Conservation (phyloP, 805 yeast species). For the Zygotorulaspora florentina region DNA sequence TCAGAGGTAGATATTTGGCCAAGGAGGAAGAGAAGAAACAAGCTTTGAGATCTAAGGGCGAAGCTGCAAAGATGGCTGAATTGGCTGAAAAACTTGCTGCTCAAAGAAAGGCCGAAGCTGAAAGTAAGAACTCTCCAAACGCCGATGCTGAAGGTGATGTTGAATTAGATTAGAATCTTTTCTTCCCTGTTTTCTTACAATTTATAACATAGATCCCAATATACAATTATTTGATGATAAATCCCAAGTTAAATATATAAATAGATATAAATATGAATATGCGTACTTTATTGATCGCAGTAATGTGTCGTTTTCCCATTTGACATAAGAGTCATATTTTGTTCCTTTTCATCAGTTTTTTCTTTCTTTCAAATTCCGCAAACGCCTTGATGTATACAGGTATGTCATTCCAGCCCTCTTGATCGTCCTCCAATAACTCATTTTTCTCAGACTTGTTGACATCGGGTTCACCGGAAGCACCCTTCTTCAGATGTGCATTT, state of each 20-base stretch:
- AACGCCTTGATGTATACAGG: slow-evolving; percentile 77
- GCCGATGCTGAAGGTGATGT: slow-evolving; percentile 41
- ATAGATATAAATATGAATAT: slow-evolving; percentile 1
- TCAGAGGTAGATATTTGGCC: slow-evolving; percentile 90
- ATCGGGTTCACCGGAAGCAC: slow-evolving; percentile 5
- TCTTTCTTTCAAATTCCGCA: slow-evolving; percentile 72
- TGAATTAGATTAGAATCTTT: slow-evolving; percentile 32
- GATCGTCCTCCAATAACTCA: slow-evolving; percentile 30
- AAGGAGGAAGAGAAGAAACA: slow-evolving; percentile 95
- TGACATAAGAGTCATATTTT: not conserved
- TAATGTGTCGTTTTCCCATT: not conserved
- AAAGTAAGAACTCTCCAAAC: slow-evolving; percentile 27
- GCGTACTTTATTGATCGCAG: not conserved
- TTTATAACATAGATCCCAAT: slow-evolving; percentile 11
- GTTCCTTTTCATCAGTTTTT: slow-evolving; percentile 39
- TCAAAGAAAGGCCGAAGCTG: slow-evolving; percentile 56
- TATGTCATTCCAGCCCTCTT: slow-evolving; percentile 53
- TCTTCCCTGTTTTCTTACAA: not conserved
- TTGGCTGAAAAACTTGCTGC: slow-evolving; percentile 83
- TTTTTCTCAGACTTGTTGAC: slow-evolving; percentile 14
- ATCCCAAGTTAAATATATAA: slow-evolving; percentile 3
- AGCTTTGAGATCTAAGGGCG: slow-evolving; percentile 79
- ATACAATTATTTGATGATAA: slow-evolving; percentile 12
- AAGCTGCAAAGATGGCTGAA: slow-evolving; percentile 77
- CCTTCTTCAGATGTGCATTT: slow-evolving; percentile 10